Evolutionary conservation across 1,284 basidiomycete genomes (phyloP).

Genomic region (Pascua guehoae): DNA sequence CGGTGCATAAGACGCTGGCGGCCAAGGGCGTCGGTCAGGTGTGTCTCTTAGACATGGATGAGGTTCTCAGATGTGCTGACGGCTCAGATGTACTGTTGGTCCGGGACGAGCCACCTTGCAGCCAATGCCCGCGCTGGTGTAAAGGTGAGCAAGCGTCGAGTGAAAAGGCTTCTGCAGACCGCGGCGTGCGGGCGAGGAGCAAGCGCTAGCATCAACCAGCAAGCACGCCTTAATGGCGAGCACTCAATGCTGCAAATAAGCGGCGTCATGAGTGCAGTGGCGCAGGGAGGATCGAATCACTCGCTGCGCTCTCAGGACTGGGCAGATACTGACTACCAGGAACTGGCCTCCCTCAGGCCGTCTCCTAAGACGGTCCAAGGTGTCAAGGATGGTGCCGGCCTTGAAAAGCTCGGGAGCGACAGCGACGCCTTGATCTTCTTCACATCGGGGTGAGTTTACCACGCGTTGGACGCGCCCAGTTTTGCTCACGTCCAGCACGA

Average conservation of each 20-base stretch:
- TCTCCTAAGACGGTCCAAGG: conserved; percentile 7
- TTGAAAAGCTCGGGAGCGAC: conserved; percentile 21
- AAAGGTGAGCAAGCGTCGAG: too few species aligned
- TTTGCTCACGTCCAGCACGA: conserved; percentile 29
- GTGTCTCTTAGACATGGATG: too few species aligned
- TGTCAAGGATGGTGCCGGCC: conserved; percentile 6
- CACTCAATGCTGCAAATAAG: too few species aligned
- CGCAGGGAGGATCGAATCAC: too few species aligned
- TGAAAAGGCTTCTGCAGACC: too few species aligned
- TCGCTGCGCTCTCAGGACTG: too few species aligned
- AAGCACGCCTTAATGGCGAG: background rate
- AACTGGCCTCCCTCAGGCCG: background rate
- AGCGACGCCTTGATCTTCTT: conserved; percentile 44
- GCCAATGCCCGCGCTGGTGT: background rate
- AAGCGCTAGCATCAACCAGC: too few species aligned
- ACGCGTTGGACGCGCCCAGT: conserved; percentile 32
- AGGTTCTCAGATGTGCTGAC: too few species aligned
- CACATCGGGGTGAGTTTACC: conserved; percentile 21
- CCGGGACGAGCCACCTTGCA: conserved; percentile 4
- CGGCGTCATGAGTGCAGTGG: too few species aligned
- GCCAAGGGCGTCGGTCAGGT: background rate
- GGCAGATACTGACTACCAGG: too few species aligned
- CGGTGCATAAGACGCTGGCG: background rate
- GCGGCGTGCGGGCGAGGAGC: too few species aligned
- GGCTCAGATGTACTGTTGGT: conserved; percentile 6